These are phyloP conservation scores for Luffa acutangula DNA, from an alignment of 306 rosid genomes.

Conservation along the genomic window DNA sequence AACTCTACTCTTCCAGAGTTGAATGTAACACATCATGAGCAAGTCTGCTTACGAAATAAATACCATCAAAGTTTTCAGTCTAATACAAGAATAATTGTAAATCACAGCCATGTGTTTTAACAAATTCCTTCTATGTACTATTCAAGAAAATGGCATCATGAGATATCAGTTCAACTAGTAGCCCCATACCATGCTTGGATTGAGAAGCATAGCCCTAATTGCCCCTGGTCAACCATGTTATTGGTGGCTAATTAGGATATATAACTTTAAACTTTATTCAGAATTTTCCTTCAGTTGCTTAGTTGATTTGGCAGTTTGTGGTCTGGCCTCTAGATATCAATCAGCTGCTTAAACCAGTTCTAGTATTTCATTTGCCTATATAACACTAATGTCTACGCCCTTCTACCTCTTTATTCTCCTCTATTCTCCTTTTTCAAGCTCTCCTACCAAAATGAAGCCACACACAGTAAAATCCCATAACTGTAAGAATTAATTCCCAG, in stretches of 20 bases:
- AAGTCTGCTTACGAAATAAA: background rate
- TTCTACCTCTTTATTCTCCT: background rate
- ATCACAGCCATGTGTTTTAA: background rate
- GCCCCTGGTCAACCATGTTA: background rate
- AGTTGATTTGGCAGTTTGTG: background rate
- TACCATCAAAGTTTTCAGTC: background rate
- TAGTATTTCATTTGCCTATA: background rate
- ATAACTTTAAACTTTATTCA: background rate
- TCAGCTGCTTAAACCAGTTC: background rate
- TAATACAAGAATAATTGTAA: background rate
- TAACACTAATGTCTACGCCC: background rate
- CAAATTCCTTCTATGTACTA: background rate
- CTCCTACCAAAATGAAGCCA: background rate
- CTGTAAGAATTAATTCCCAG: background rate
- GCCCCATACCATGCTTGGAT: background rate
- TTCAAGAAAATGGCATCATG: background rate
- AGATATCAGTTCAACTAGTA: background rate
- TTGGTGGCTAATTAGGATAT: background rate
- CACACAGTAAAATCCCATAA: background rate
- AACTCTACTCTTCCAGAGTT: background rate
- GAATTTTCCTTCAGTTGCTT: background rate
- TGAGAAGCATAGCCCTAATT: background rate
- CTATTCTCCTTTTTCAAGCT: background rate
- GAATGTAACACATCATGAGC: background rate
- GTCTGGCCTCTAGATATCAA: background rate